A percentile compares a stretch with the other conserved stretches of the same genome.
Conservation (phyloP, 2,329 filamentous ascomycete genomes). For the Scedosporium minutisporum region DNA sequence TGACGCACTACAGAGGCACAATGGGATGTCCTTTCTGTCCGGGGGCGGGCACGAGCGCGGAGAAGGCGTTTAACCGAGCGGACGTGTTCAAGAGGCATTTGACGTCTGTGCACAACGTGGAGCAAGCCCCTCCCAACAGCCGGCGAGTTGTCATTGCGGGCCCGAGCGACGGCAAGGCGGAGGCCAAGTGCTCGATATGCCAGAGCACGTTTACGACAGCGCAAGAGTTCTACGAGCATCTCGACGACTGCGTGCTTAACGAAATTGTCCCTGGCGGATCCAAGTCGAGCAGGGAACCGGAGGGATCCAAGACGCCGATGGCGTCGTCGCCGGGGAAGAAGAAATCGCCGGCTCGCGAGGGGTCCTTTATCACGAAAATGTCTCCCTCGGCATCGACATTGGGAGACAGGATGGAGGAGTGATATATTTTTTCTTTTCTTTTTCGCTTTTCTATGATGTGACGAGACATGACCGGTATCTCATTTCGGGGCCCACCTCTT, state of each 20-base stretch:
- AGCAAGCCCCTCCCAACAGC: conserved; percentile 87
- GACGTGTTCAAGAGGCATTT: conserved; percentile 97
- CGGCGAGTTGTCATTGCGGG: conserved; percentile 52
- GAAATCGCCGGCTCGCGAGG: not conserved
- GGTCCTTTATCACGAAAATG: not conserved
- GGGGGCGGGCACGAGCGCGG: conserved; percentile 72
- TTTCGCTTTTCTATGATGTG: not conserved
- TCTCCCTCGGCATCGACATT: not conserved
- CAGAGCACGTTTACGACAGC: conserved; percentile 68
- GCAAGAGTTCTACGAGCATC: conserved; percentile 95
- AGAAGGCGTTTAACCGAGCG: conserved; percentile 92
- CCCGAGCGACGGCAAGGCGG: conserved; percentile 28
- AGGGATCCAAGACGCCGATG: conserved; percentile 2
- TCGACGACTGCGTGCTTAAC: conserved; percentile 58
- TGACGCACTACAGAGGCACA: conserved; percentile 95
- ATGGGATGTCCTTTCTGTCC: conserved; percentile 98
- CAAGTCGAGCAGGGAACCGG: conserved; percentile 4
- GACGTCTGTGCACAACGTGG: conserved; percentile 85
- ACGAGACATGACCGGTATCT: conserved; percentile 1
- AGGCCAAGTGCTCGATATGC: conserved; percentile 87
- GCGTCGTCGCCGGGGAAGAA: not conserved
- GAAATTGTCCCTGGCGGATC: conserved; percentile 39
- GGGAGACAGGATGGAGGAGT: conserved; percentile 5
- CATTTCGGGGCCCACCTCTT: not conserved
- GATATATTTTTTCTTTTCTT: not conserved